These are phyloP conservation scores for Ascomycota sp. DNA, from an alignment of 2,329 filamentous ascomycete genomes.

Conservation along the genomic window DNA sequence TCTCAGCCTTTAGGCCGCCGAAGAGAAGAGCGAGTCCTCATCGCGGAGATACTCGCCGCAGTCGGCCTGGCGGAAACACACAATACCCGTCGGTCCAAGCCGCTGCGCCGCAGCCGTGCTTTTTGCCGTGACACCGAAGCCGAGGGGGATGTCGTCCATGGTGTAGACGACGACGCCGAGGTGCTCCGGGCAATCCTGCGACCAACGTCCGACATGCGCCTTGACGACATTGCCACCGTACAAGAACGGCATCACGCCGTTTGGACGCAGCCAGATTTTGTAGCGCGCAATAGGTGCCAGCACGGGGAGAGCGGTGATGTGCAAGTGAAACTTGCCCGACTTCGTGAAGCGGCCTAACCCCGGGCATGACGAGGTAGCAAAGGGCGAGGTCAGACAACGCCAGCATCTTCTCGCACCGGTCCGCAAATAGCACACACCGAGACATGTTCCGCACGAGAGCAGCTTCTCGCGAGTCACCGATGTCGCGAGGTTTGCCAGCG, in stretches of 20 bases:
- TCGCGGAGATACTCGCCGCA: constrained; percentile 89
- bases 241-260: constrained; percentile 93
- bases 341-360: constrained; percentile 75
- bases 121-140: constrained; percentile 81
- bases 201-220: constrained; percentile 55
- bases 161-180: constrained; percentile 75
- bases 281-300: constrained; percentile 82
- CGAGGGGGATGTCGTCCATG: constrained; percentile 86
- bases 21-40: constrained; percentile 29
- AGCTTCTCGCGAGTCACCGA: constrained; percentile 66
- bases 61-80: constrained; percentile 81
- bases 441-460: constrained; percentile 70
- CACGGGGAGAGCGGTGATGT: constrained; percentile 74
- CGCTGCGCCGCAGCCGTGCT: constrained; percentile 66
- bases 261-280: constrained; percentile 92
- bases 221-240: constrained; percentile 79
- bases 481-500: constrained; percentile 77
- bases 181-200: constrained; percentile 83
- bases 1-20: no score
- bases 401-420: not conserved
- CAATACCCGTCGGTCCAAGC: constrained; percentile 76
- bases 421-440: constrained; percentile 24
- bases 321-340: constrained; percentile 83
- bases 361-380: not conserved
- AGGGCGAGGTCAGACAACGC: no score